Evolutionary conservation across 257 asterid genomes (phyloP).

Genomic region (Penstemon davidsonii): DNA sequence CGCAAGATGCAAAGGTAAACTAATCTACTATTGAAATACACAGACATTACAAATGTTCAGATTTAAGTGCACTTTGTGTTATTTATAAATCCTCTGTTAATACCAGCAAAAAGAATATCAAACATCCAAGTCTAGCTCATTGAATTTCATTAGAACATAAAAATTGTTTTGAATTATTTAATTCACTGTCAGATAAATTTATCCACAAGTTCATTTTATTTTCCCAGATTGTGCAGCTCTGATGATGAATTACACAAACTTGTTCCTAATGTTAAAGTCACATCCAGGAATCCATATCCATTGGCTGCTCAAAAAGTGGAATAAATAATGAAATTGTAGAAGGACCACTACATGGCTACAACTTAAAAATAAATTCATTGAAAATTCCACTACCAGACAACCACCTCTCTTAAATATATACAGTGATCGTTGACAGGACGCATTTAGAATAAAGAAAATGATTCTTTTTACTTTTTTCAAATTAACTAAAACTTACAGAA

Average conservation of each 20-base stretch:
- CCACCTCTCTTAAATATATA: conserved; percentile 11
- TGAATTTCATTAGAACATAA: neutral
- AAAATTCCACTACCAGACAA: conserved; percentile 26
- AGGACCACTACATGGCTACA: conserved; percentile 36
- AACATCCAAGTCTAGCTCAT: neutral
- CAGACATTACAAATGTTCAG: too few species aligned
- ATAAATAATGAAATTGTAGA: conserved; percentile 28
- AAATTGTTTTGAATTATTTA: too few species aligned
- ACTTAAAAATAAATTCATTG: conserved; percentile 25
- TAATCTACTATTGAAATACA: too few species aligned
- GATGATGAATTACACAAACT: neutral
- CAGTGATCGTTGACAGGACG: too few species aligned
- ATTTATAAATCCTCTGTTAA: too few species aligned
- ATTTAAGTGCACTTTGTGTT: too few species aligned
- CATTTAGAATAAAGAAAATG: neutral
- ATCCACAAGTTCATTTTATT: too few species aligned
- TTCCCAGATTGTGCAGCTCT: neutral
- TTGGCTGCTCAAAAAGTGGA: conserved; percentile 29
- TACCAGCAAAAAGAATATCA: too few species aligned
- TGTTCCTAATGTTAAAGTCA: neutral
- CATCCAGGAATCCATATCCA: conserved; percentile 30
- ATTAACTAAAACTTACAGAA: neutral
- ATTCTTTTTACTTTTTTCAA: neutral
- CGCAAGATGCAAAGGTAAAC: too few species aligned
- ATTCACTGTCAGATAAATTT: too few species aligned